These are phyloP conservation scores for Arthrocladium fulminans DNA, from an alignment of 2,329 filamentous ascomycete genomes.

Conservation along the genomic window DNA sequence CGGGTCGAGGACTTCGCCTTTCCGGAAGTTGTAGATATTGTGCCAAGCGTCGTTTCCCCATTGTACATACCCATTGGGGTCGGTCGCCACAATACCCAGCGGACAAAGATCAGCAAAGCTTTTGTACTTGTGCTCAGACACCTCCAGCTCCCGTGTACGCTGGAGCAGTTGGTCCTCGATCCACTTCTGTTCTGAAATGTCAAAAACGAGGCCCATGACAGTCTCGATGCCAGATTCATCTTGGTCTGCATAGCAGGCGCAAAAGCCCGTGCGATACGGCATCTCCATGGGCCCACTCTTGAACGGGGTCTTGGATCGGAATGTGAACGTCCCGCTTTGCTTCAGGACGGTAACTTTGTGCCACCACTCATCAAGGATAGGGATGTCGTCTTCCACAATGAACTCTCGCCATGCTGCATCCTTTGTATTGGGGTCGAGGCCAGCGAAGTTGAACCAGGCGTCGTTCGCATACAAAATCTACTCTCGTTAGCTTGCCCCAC, in stretches of 20 bases:
- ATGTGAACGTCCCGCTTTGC: not conserved
- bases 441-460: slow-evolving; percentile 1
- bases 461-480: slow-evolving; percentile 11
- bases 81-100: slow-evolving; percentile 5
- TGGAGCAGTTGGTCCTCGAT: slow-evolving; percentile 39
- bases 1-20: not conserved
- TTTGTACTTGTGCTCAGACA: slow-evolving; percentile 4
- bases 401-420: not conserved
- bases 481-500: not conserved
- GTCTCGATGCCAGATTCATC: slow-evolving; percentile 6
- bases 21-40: slow-evolving; percentile 1
- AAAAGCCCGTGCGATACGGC: slow-evolving; percentile 1
- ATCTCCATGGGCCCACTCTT: slow-evolving; percentile 4
- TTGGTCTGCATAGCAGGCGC: slow-evolving; percentile 4
- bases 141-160: slow-evolving; percentile 25
- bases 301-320: slow-evolving; percentile 6
- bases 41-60: slow-evolving; percentile 8
- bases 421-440: not conserved
- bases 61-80: slow-evolving; percentile 2
- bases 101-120: slow-evolving; percentile 9
- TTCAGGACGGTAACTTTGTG: slow-evolving; percentile 8
- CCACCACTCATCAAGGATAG: slow-evolving; percentile 8
- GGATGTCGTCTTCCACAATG: slow-evolving; percentile 7
- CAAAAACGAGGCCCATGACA: slow-evolving; percentile 12
- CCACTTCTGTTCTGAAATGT: slow-evolving; percentile 39